Conservation (phyloP, 2,329 filamentous ascomycete genomes). For the Nigrograna mackinnonii region DNA sequence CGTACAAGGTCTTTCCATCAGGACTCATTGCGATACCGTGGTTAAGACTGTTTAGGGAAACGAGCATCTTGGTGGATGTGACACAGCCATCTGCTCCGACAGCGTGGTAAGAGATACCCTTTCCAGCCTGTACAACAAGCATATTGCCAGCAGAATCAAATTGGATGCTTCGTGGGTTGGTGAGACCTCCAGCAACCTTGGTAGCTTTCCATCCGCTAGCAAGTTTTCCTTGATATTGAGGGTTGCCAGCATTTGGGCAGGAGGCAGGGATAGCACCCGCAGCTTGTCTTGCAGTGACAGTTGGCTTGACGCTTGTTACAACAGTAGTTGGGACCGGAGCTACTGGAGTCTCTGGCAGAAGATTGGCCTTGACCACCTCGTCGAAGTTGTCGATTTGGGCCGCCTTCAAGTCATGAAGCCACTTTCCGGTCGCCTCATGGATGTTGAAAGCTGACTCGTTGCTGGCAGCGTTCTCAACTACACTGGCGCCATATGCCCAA, state of each 20-base stretch:
- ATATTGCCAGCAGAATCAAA: slow-evolving; percentile 37
- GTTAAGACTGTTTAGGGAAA: slow-evolving; percentile 46
- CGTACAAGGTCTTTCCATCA: slow-evolving; percentile 54
- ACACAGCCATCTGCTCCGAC: slow-evolving; percentile 32
- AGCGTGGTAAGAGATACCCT: slow-evolving; percentile 34
- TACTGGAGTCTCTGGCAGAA: slow-evolving; percentile 19
- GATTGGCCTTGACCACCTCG: slow-evolving; percentile 30
- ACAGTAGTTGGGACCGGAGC: slow-evolving; percentile 15
- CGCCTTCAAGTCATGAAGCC: slow-evolving; percentile 33
- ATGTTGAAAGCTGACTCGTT: slow-evolving; percentile 37
- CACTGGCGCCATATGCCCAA: slow-evolving; percentile 31
- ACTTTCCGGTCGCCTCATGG: slow-evolving; percentile 33
- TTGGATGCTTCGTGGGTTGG: slow-evolving; percentile 32
- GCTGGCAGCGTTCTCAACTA: slow-evolving; percentile 28
- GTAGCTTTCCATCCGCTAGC: slow-evolving; percentile 37
- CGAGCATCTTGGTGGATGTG: slow-evolving; percentile 32
- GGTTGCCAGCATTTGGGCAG: slow-evolving; percentile 30
- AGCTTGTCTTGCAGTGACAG: slow-evolving; percentile 16
- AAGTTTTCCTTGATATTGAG: slow-evolving; percentile 23
- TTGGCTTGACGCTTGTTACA: slow-evolving; percentile 21
- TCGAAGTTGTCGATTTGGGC: slow-evolving; percentile 35
- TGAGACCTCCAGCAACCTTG: slow-evolving; percentile 32
- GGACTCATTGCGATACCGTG: slow-evolving; percentile 53
- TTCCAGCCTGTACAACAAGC: slow-evolving; percentile 37
- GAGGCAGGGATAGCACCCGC: slow-evolving; percentile 30